A percentile compares a stretch with the other conserved stretches of the same genome.
Conservation (phyloP, 345 rosid genomes). For the Aquilaria sinensis region DNA sequence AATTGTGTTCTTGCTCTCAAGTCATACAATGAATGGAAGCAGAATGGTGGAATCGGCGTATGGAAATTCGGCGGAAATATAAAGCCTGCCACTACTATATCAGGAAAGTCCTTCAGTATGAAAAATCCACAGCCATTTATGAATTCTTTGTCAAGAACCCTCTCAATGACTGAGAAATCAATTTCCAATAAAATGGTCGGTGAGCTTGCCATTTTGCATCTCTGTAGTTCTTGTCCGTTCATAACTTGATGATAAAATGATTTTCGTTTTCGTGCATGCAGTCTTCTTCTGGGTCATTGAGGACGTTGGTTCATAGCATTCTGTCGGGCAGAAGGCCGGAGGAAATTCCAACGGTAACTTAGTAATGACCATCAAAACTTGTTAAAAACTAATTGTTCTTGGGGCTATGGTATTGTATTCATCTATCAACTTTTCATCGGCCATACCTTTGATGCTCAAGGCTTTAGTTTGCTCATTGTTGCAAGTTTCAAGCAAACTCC, state of each 20-base stretch:
- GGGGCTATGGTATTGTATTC: no score
- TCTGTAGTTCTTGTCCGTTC: constrained; percentile 5
- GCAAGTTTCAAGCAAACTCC: no score
- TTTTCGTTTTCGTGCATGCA: constrained; percentile 21
- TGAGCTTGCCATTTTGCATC: constrained; percentile 20
- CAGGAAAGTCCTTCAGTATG: constrained; percentile 50
- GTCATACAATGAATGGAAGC: constrained; percentile 80
- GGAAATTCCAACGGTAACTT: no score
- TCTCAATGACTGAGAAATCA: constrained; percentile 40
- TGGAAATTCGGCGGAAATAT: constrained; percentile 81
- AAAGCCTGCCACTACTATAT: constrained; percentile 35
- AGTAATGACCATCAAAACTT: no score
- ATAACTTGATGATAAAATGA: constrained; percentile 4
- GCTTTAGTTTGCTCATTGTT: no score
- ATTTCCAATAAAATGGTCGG: constrained; percentile 60
- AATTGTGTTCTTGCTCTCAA: constrained; percentile 73
- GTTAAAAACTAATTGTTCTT: no score
- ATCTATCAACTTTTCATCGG: no score
- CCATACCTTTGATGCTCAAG: no score
- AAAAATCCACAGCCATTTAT: constrained; percentile 71
- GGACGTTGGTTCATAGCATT: no score
- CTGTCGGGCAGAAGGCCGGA: no score
- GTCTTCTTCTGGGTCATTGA: constrained; percentile 15
- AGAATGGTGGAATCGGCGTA: constrained; percentile 60
- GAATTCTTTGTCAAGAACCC: constrained; percentile 56